phyloP scores from a whole-genome alignment of 441 rosid genomes.

The Mallotus repandus region DNA sequence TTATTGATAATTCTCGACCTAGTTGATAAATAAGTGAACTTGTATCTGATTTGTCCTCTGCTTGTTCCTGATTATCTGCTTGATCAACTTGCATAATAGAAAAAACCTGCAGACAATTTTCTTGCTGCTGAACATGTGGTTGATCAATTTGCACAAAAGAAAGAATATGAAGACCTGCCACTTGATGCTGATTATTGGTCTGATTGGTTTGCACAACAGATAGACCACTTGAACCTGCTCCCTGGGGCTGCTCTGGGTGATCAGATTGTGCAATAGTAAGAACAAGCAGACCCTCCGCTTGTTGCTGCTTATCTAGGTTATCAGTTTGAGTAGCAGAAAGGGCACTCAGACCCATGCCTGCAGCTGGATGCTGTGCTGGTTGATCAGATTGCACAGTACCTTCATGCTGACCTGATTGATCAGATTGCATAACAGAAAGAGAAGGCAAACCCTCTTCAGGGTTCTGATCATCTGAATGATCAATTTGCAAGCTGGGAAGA shows the following conservation, averaged over 20 bases:
- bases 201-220: neutral
- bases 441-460: slow-evolving; percentile 2
- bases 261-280: slow-evolving; percentile 4
- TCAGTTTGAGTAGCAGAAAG: slow-evolving; percentile 4
- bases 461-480: slow-evolving; percentile 5
- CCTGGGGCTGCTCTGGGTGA: slow-evolving; percentile 5
- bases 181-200: slow-evolving; percentile 14
- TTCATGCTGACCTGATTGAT: slow-evolving; percentile 8
- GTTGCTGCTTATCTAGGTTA: slow-evolving; percentile 4
- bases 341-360: slow-evolving; percentile 2
- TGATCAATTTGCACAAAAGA: slow-evolving; percentile 1
- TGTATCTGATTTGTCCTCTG: slow-evolving; percentile 33
- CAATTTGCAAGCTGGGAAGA: slow-evolving; percentile 3
- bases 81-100: neutral
- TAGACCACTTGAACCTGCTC: slow-evolving; percentile 1
- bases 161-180: slow-evolving; percentile 13
- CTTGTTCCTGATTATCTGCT: slow-evolving; percentile 13
- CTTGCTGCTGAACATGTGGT: neutral
- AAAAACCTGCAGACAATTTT: neutral
- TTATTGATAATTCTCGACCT: slow-evolving; percentile 57
- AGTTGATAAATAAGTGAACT: slow-evolving; percentile 55
- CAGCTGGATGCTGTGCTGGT: slow-evolving; percentile 4
- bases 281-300: neutral
- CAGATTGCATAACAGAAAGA: slow-evolving; percentile 13
- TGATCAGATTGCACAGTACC: slow-evolving; percentile 12